Evolutionary conservation across 805 yeast genomes (phyloP).

Genomic region (Ogataea saltuana): DNA sequence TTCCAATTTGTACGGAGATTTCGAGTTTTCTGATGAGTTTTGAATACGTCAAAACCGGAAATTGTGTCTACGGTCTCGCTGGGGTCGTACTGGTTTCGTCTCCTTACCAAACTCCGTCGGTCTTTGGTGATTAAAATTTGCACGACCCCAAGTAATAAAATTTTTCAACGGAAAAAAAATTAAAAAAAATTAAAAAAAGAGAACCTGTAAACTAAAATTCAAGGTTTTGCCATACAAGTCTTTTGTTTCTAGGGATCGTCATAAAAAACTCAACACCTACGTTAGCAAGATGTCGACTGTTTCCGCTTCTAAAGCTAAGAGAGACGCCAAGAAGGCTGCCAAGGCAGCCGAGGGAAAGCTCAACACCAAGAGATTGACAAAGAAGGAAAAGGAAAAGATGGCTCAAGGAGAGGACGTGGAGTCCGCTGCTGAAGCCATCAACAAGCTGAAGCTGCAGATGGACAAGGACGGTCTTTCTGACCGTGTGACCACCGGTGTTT

Average conservation of each 20-base stretch:
- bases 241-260: too few relatives aligned
- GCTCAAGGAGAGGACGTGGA: conserved; percentile 55
- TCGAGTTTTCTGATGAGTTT: conserved; percentile 21
- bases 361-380: conserved; percentile 62
- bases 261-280: neutral
- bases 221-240: neutral
- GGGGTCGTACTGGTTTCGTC: too few relatives aligned
- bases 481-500: conserved; percentile 97
- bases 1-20: conserved; percentile 27
- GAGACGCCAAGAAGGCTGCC: conserved; percentile 96
- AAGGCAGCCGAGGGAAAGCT: conserved; percentile 80
- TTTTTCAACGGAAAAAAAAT: neutral
- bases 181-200: neutral
- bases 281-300: conserved; percentile 43
- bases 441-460: conserved; percentile 85
- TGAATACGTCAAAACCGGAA: conserved; percentile 1
- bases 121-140: neutral
- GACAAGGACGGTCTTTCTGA: conserved; percentile 94
- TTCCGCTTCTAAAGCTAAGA: conserved; percentile 95
- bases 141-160: neutral
- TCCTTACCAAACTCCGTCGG: neutral
- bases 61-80: neutral
- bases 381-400: conserved; percentile 46
- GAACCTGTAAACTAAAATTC: conserved; percentile 2
- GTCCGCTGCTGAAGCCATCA: conserved; percentile 70